These are phyloP conservation scores for Inonotus obliquus DNA, from an alignment of 1,284 basidiomycete species.

Conservation along the genomic window DNA sequence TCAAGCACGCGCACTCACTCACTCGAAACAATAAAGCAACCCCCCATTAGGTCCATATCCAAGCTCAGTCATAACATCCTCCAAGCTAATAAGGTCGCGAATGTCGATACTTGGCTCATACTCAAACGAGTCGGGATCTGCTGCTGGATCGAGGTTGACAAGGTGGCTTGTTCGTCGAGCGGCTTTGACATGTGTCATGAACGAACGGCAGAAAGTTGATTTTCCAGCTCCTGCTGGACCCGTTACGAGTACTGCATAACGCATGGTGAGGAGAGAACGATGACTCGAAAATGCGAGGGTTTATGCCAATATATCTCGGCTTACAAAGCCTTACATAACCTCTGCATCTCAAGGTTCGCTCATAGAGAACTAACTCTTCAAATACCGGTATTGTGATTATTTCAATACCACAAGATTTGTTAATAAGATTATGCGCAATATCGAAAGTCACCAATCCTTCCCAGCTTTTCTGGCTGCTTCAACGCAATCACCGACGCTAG, in stretches of 20 bases:
- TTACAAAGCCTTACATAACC: neutral
- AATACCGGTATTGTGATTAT: neutral
- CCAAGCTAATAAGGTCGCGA: conserved; percentile 85
- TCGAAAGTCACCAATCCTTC: conserved; percentile 15
- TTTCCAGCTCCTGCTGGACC: conserved; percentile 98
- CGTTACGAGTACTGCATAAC: conserved; percentile 84
- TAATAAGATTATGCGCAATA: neutral
- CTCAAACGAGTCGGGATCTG: conserved; percentile 82
- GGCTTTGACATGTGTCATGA: conserved; percentile 87
- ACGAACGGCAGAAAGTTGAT: conserved; percentile 88
- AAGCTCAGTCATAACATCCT: conserved; percentile 97
- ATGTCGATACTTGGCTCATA: conserved; percentile 95
- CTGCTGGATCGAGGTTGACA: conserved; percentile 97
- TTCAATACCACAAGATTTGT: too few species aligned
- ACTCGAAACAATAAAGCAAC: conserved; percentile 99
- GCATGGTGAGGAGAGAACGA: conserved; percentile 45
- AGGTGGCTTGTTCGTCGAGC: conserved; percentile 86
- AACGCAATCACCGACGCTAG: conserved; percentile 89
- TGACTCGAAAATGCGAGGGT: neutral
- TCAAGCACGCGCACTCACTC: conserved; percentile 50
- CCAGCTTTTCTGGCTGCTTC: conserved; percentile 63
- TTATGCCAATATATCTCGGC: neutral
- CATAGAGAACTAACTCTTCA: neutral
- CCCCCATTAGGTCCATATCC: conserved; percentile 97
- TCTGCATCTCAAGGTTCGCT: neutral